Evolutionary conservation across 805 yeast genomes (phyloP).

Genomic region (Metschnikowia proteae): DNA sequence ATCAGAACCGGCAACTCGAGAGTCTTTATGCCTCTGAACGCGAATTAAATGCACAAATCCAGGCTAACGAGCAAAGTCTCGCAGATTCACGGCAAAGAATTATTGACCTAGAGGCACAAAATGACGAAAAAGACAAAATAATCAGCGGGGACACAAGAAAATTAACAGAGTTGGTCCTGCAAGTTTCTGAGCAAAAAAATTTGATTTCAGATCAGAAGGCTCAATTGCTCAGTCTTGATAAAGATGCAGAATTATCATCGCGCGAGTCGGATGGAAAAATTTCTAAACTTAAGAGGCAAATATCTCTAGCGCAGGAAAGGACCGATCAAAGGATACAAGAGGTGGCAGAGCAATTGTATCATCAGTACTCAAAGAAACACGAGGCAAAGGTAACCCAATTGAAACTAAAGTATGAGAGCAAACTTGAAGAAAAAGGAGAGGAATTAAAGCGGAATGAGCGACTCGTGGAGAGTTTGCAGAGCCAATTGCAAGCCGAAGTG

Average conservation of each 20-base stretch:
- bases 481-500: slow-evolving; percentile 34
- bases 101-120: slow-evolving; percentile 29
- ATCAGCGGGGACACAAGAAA: slow-evolving; percentile 30
- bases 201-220: slow-evolving; percentile 9
- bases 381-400: slow-evolving; percentile 65
- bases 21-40: neutral
- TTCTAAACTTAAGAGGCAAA: slow-evolving; percentile 21
- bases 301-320: slow-evolving; percentile 41
- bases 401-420: slow-evolving; percentile 22
- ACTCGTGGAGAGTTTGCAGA: slow-evolving; percentile 44
- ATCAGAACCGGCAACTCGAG: neutral
- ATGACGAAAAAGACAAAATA: slow-evolving; percentile 27
- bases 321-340: slow-evolving; percentile 55
- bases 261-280: slow-evolving; percentile 18
- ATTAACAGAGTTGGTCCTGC: slow-evolving; percentile 27
- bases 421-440: slow-evolving; percentile 43
- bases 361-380: slow-evolving; percentile 74
- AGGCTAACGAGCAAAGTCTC: slow-evolving; percentile 7
- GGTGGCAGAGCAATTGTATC: slow-evolving; percentile 65
- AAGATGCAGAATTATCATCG: slow-evolving; percentile 4
- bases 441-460: slow-evolving; percentile 42
- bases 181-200: slow-evolving; percentile 20
- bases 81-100: slow-evolving; percentile 17
- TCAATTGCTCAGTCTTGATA: neutral
- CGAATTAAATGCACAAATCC: slow-evolving; percentile 5